Evolutionary conservation across 2,329 filamentous ascomycete genomes (phyloP).

Genomic region (Fusarium tuaranense): DNA sequence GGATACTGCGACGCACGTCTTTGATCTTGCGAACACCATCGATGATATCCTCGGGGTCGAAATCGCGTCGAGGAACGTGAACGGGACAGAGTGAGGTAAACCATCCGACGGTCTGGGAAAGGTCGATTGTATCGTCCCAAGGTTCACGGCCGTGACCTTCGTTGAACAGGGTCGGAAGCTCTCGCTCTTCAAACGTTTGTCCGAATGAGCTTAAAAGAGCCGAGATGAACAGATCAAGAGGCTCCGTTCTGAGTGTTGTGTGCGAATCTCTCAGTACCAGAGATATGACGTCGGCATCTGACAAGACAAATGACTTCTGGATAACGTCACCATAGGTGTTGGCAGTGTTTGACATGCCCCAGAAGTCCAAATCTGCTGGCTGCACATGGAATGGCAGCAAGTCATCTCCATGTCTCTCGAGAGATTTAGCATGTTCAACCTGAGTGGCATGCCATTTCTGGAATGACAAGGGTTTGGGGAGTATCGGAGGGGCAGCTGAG

Average conservation of each 20-base stretch:
- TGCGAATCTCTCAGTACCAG: constrained; percentile 44
- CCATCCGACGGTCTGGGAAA: constrained; percentile 58
- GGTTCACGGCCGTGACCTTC: constrained; percentile 58
- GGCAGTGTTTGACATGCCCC: constrained; percentile 23
- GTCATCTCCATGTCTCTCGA: neutral
- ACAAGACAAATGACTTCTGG: constrained; percentile 13
- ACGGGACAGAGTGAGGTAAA: constrained; percentile 58
- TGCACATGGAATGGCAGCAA: constrained; percentile 18
- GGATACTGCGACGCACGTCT: constrained; percentile 19
- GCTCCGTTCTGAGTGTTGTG: constrained; percentile 48
- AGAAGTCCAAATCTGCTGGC: constrained; percentile 27
- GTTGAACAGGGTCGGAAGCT: constrained; percentile 51
- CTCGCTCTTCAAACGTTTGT: constrained; percentile 49
- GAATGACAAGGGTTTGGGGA: constrained; percentile 48
- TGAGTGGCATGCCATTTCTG: constrained; percentile 53
- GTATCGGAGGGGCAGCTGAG: constrained; percentile 24
- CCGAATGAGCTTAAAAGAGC: constrained; percentile 50
- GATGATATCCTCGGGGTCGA: neutral
- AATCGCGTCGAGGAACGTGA: constrained; percentile 5
- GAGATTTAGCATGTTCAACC: constrained; percentile 42
- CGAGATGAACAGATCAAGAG: constrained; percentile 54
- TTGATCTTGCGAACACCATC: constrained; percentile 25
- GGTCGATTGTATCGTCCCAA: constrained; percentile 47
- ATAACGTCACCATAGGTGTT: constrained; percentile 27
- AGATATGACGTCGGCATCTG: neutral